A percentile compares a stretch with the other conserved stretches of the same genome.
phyloP scores from a whole-genome alignment of 345 rosid species.

The Eucalyptus curtisii region DNA sequence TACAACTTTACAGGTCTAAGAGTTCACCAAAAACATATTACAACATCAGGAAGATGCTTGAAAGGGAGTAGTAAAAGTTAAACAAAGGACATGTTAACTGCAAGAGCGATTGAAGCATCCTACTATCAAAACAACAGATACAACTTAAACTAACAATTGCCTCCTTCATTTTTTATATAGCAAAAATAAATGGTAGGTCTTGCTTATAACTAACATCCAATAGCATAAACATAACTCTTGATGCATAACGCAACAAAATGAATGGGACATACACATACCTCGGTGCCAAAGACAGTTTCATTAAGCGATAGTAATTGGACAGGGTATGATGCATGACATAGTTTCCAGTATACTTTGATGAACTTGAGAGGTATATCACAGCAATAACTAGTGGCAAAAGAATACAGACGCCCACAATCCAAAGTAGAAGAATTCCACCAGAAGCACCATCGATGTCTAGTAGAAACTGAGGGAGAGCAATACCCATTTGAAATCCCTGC shows the following conservation, averaged over 20 bases:
- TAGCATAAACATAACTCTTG: not conserved
- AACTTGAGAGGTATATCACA: conserved; percentile 86
- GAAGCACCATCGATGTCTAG: no score
- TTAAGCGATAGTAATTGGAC: conserved; percentile 72
- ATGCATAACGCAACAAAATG: not conserved
- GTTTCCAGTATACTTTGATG: conserved; percentile 94
- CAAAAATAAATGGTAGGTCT: not conserved
- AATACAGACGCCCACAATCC: conserved; percentile 97
- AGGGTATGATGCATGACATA: conserved; percentile 96
- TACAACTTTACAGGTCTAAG: no score
- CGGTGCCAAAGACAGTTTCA: conserved; percentile 97
- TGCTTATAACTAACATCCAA: not conserved
- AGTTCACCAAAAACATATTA: no score
- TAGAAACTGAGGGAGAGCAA: no score
- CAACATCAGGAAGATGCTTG: no score
- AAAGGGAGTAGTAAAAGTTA: no score
- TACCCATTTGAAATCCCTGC: no score
- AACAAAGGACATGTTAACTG: no score
- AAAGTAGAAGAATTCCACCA: conserved; percentile 92
- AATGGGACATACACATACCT: conserved; percentile 31
- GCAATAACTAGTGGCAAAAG: conserved; percentile 93
- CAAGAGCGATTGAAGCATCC: no score
- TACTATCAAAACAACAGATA: not conserved
- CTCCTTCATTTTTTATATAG: not conserved
- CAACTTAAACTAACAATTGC: not conserved